Conservation (phyloP, 2,329 filamentous ascomycete species). For the Aureobasidium namibiae region DNA sequence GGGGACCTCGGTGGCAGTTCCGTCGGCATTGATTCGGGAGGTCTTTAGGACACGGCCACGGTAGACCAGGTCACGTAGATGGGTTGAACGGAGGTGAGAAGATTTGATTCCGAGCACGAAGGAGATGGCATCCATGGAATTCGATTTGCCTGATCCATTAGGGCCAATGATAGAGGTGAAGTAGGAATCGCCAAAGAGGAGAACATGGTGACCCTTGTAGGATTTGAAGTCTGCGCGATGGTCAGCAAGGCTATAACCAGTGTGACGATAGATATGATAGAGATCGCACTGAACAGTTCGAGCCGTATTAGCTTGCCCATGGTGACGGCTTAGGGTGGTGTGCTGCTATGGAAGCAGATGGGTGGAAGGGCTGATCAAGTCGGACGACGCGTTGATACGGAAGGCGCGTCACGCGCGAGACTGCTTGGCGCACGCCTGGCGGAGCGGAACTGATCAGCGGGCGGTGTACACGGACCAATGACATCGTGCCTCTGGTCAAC, state of each 20-base stretch:
- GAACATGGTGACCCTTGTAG: slow-evolving; percentile 91
- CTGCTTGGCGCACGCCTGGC: neutral
- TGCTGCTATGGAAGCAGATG: neutral
- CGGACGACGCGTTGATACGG: slow-evolving; percentile 1
- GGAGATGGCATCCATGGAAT: slow-evolving; percentile 99
- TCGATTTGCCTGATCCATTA: slow-evolving; percentile 99
- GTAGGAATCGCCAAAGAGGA: slow-evolving; percentile 94
- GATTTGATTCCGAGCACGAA: slow-evolving; percentile 98
- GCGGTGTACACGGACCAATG: neutral
- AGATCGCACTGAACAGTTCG: slow-evolving; percentile 74
- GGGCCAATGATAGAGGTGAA: slow-evolving; percentile 99
- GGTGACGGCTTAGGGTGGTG: slow-evolving; percentile 28
- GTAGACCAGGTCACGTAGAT: slow-evolving; percentile 91
- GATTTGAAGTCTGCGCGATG: slow-evolving; percentile 81
- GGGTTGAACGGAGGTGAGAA: slow-evolving; percentile 88
- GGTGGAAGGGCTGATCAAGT: neutral
- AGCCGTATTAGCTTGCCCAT: slow-evolving; percentile 97
- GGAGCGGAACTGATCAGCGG: neutral
- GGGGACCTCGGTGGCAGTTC: slow-evolving; percentile 52
- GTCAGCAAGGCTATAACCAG: slow-evolving; percentile 16
- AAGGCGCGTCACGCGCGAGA: neutral
- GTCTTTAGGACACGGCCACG: slow-evolving; percentile 88
- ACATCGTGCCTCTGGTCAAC: neutral
- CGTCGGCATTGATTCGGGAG: slow-evolving; percentile 85
- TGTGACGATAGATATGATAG: neutral